Base-by-base conservation (phyloP, 345 rosid species). In the Ceriops zippeliana region DNA sequence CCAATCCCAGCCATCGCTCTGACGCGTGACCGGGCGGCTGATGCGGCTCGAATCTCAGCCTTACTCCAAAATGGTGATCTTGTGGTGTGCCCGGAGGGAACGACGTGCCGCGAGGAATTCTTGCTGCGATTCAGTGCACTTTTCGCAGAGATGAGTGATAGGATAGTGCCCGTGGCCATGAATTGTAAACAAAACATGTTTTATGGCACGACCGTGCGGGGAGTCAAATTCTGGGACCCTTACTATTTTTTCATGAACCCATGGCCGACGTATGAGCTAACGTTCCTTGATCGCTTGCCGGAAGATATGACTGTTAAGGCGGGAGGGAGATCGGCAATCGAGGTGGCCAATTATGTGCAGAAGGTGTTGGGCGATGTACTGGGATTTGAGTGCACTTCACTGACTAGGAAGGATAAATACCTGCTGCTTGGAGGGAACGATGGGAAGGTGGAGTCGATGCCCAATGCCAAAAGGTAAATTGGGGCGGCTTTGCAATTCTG, bases 161-260 rank as follows among this genome's bases (percentile, higher is more conserved):
- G 98, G 83, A 89, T 93, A 38, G 98, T 93, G 56, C 98, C 98
- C 0, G 98, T 93, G 64, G 97, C 98, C 1, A 79, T 93, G 63
- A 81, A 91, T 26, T 89, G 96, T 63, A 93, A 83, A 75, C 98
- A 93, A 63, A 82, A 46, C 73, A 91, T 86, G 97, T 91, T 93
- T 70, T 63, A 87, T 51, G 98, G 97, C 13, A 90, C 98, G 38
- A 91, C 96, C 1, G 98, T 89, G 5, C 81, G 98, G 0, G 98
- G 98, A 17, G 91, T 88, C 27, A 93, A 93, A 66, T 91, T 91
- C 59, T 93, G 96, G 97, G 98, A 93, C 74, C 86, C 91, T 5
- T 91, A 93, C 63, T 91, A 81, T 75, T 91, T 87, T 73, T 91
- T 93, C 86, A 93, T 93, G 97, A 91, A 93, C 76, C 97, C 97